Base-by-base conservation (phyloP, 2,329 filamentous ascomycete species). In the Fusarium palustre region DNA sequence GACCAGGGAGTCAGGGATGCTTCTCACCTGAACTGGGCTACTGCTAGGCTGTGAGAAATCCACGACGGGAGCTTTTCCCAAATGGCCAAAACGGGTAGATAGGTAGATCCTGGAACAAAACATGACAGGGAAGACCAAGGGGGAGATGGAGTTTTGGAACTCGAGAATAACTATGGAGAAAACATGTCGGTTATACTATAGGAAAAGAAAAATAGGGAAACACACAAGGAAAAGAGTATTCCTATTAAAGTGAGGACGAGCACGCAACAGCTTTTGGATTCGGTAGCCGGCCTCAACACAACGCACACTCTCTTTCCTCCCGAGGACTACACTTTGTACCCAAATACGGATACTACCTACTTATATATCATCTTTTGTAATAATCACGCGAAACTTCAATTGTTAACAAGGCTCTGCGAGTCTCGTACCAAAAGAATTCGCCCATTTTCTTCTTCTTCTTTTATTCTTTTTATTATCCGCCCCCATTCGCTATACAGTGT, bases 271-370 rank as follows among this genome's bases (percentile, higher is more conserved):
- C 28, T 56, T 20, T 54, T 45, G 31, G 52, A 24, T 54, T 64
- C 66, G 42, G 66, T 56, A 69, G 67, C 66, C 64, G 66, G 66
- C 56, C 66, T 67, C 66, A 64, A 55, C 66, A 55, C 66, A 64
- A 50, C 39, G 47, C 65, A 50, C 39, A 52, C 65, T 64, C 52
- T 67, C 62, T 49, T 70, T 69, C 62, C 53, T 58, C 33, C 10
- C 25, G 30, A 55, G 41, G 41, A 55, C 42, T 48, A 13, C 31
- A 30, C 31, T 31, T 20, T 8, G n/a, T 47, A 13, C 30, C 33
- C 47, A 25, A 24, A 49, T 18, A 25, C 47, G 5, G 24, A 6
- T 50, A n/a, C n/a, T n/a, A n/a, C n/a, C n/a, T n/a, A n/a, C n/a
- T n/a, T n/a, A n/a, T n/a, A 24, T 34, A 42, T 45, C 62, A 5